Conservation (phyloP, 1,139 yeast genomes). For the Geotrichum australiense region DNA sequence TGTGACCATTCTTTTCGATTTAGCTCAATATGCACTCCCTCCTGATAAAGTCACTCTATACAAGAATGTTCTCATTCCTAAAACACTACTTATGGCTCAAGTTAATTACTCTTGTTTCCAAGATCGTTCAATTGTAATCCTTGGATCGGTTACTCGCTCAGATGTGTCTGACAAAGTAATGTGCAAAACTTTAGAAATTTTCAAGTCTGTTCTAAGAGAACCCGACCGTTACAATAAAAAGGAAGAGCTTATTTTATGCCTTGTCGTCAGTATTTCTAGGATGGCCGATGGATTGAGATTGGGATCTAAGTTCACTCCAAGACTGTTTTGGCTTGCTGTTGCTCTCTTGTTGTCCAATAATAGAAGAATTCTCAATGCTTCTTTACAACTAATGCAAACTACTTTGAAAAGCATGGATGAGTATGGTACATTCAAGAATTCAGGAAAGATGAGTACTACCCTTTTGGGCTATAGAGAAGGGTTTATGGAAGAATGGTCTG, state of each 20-base stretch:
- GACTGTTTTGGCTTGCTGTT: constrained; percentile 62
- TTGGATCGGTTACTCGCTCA: constrained; percentile 60
- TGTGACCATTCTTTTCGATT: constrained; percentile 52
- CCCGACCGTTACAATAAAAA: constrained; percentile 34
- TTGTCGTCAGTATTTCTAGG: constrained; percentile 43
- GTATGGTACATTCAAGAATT: constrained; percentile 26
- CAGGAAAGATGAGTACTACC: constrained; percentile 22
- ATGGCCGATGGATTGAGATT: constrained; percentile 57
- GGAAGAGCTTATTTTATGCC: constrained; percentile 33
- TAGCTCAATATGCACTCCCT: constrained; percentile 49
- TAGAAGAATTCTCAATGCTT: constrained; percentile 24
- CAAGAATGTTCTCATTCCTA: constrained; percentile 66
- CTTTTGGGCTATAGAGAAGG: constrained; percentile 39
- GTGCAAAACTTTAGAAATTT: constrained; percentile 37
- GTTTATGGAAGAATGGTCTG: constrained; percentile 41
- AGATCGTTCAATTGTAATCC: constrained; percentile 61
- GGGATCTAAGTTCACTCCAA: constrained; percentile 48
- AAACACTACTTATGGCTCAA: constrained; percentile 56
- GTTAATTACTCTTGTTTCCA: constrained; percentile 56
- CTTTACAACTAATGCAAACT: constrained; percentile 26
- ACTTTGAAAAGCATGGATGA: constrained; percentile 28
- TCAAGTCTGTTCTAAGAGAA: constrained; percentile 27
- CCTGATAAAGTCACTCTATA: constrained; percentile 38
- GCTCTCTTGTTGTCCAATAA: constrained; percentile 33
- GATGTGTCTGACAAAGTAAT: constrained; percentile 61